Base-by-base conservation (phyloP, 2,329 filamentous ascomycete genomes). In the Cytospora paraplurivora region DNA sequence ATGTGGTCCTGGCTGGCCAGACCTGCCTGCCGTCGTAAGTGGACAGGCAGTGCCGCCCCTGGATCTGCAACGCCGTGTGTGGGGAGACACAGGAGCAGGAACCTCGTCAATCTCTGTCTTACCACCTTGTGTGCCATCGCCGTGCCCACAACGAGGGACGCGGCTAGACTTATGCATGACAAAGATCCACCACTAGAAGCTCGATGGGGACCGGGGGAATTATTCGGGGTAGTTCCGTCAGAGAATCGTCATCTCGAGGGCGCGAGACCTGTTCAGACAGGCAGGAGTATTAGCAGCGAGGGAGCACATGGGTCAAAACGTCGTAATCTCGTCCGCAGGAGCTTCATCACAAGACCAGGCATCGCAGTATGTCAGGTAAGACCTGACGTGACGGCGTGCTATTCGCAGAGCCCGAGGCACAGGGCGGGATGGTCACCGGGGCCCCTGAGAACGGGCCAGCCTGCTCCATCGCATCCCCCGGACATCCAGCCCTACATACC, bases 101-200 rank as follows among this genome's bases (percentile, higher is more conserved):
- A 55, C 51, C 52, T 61, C 51, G 59, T 61, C 49, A 55, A 55
- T 61, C 51, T 61, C 51, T 61, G 51, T 61, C 59, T 61, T 50
- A 55, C 59, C 59, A 55, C 59, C 59, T 50, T 17, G 15, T 51
- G 15, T 27, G 19, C 34, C 21, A 47, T 49, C 21, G 12, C n/a
- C n/a, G 27, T n/a, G 21, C n/a, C 44, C 44, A 47, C 44, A 21
- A 10, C 4, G 44, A 47, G 44, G 44, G 13, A 44, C n/a, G 44
- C n/a, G 44, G 44, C 44, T 47, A 47, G 44, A 17, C 44, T 19
- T 47, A 47, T 47, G 44, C 44, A 47, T 8, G 44, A 47, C 44
- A 19, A 21, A 47, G n/a, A 47, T 47, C 44, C 44, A 19, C 12
- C 10, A 21, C 44, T 21, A 21, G 44, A 47, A 10, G n/a, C 21